phyloP scores from a whole-genome alignment of 768 basidiomycete species.

The Auricularia sp. region DNA sequence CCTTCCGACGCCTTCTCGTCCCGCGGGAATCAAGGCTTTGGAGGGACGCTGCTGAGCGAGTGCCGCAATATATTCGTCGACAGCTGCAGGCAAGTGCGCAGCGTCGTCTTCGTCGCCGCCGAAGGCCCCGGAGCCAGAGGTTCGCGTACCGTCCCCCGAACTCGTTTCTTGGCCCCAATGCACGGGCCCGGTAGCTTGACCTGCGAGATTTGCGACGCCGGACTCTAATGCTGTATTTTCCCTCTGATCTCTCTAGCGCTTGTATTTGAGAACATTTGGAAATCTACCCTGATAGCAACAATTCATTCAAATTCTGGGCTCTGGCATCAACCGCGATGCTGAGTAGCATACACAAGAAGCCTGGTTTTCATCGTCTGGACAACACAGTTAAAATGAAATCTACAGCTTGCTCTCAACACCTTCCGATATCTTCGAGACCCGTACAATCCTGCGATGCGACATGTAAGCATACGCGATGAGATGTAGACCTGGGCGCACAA shows the following conservation, averaged over 20 bases:
- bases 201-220: not conserved
- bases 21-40: not conserved
- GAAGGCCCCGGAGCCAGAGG: not conserved
- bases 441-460: not conserved
- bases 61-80: not conserved
- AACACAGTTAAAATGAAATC: no score
- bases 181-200: not conserved
- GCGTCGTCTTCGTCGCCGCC: not conserved
- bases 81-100: not conserved
- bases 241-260: no score
- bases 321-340: no score
- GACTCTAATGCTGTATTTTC: not conserved
- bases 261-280: no score
- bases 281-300: no score
- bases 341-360: no score
- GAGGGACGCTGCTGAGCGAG: not conserved
- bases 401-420: not conserved
- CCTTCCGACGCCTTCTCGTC: not conserved
- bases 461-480: not conserved
- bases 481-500: slow-evolving; percentile 28
- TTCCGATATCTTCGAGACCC: not conserved
- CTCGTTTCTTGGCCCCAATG: not conserved
- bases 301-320: no score
- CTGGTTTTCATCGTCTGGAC: no score
- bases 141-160: not conserved